A percentile compares a stretch with the other conserved stretches of the same genome.
Evolutionary conservation across 2,329 filamentous ascomycete genomes (phyloP).

Genomic region (Waltergamsia citrina): DNA sequence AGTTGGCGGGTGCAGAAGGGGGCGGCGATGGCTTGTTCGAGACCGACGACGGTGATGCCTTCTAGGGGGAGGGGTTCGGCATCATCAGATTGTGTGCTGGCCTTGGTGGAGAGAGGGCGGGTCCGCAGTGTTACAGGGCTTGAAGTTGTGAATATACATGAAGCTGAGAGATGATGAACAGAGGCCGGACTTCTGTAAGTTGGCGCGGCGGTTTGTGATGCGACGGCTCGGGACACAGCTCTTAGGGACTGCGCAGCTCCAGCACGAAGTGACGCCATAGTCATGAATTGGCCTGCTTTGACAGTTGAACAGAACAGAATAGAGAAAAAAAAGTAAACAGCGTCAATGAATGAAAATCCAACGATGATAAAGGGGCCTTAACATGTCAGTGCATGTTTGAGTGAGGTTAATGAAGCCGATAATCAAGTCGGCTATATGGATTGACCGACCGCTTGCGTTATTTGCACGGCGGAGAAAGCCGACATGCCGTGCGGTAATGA

Average conservation of each 20-base stretch:
- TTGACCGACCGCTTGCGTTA: no score
- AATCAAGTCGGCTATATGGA: background rate
- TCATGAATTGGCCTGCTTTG: background rate
- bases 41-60: constrained; percentile 39
- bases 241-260: background rate
- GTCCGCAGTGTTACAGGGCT: background rate
- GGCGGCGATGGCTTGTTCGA: constrained; percentile 45
- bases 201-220: background rate
- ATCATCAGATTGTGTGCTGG: background rate
- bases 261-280: background rate
- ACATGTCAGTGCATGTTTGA: no score
- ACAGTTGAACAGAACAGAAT: no score
- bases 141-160: background rate
- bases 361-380: no score
- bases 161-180: background rate
- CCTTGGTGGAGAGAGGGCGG: background rate
- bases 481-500: no score
- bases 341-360: no score
- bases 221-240: background rate
- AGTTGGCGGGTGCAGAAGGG: constrained; percentile 45
- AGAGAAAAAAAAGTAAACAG: no score
- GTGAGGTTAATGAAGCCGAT: background rate
- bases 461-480: no score
- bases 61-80: constrained; percentile 13
- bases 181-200: background rate